phyloP scores from a whole-genome alignment of 2,329 filamentous ascomycete species.

The Colletotrichum sp. region DNA sequence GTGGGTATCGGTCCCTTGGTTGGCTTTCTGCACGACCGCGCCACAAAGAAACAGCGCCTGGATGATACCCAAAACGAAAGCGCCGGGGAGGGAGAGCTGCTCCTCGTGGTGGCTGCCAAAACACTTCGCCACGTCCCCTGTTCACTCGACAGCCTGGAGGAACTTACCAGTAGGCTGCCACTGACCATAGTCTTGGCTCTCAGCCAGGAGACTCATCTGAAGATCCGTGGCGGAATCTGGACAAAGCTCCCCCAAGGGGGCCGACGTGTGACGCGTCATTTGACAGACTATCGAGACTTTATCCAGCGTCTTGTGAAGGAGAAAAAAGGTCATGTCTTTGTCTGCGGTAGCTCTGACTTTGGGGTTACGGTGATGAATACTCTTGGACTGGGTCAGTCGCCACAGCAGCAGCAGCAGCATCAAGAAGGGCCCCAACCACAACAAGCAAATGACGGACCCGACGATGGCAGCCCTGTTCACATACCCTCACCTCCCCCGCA shows the following conservation, averaged over 20 bases:
- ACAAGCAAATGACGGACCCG: background rate
- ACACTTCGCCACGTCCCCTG: conserved; percentile 10
- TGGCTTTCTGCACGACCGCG: conserved; percentile 13
- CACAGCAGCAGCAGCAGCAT: background rate
- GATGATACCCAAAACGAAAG: background rate
- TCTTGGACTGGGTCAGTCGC: background rate
- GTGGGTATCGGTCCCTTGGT: conserved; percentile 3
- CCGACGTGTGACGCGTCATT: background rate
- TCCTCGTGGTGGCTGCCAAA: conserved; percentile 2
- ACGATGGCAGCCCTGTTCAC: background rate
- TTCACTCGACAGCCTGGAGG: background rate
- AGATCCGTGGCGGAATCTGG: background rate
- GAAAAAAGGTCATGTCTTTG: conserved; percentile 1
- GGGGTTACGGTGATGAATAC: background rate
- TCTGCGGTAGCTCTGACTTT: conserved; percentile 15
- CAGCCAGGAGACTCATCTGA: conserved; percentile 8
- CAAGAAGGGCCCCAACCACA: background rate
- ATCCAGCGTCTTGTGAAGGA: background rate
- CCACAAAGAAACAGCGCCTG: background rate
- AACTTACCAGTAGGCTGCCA: background rate
- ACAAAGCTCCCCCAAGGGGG: background rate
- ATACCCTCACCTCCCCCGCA: background rate
- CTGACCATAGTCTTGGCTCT: conserved; percentile 5
- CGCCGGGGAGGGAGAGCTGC: background rate
- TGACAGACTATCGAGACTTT: background rate